Evolutionary conservation across 2,329 filamentous ascomycete species (phyloP).

Genomic region (Paracamarosporium sp.): DNA sequence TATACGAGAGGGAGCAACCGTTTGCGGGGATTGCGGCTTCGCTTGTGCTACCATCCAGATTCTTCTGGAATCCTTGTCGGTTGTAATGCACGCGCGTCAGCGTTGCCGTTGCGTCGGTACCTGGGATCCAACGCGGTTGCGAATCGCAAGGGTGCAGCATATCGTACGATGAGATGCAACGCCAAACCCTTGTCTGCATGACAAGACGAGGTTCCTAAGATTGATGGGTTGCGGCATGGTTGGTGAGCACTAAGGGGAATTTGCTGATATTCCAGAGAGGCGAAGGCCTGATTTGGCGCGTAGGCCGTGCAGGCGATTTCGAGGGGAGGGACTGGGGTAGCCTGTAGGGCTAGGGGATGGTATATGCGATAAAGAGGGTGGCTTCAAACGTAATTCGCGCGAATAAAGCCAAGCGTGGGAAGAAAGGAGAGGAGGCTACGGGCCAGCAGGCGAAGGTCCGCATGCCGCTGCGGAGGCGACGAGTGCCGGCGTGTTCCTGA

Average conservation of each 20-base stretch:
- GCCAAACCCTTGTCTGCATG: background rate
- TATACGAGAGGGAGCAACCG: background rate
- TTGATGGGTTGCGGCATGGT: background rate
- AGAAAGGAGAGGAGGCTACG: background rate
- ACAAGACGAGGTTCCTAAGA: background rate
- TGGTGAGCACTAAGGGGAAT: background rate
- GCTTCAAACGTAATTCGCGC: conserved; percentile 1
- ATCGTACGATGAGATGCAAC: background rate
- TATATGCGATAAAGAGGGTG: background rate
- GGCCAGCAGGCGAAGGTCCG: background rate
- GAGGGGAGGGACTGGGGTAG: background rate
- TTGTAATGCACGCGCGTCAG: background rate
- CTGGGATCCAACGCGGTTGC: background rate
- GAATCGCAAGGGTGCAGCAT: background rate
- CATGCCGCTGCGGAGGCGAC: background rate
- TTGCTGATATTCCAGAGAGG: background rate
- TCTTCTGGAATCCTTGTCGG: conserved; percentile 5
- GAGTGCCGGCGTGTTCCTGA: background rate
- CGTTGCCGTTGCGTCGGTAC: conserved; percentile 3
- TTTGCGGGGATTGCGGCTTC: background rate
- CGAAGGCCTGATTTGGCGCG: conserved; percentile 1
- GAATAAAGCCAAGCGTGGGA: background rate
- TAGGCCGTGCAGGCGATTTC: background rate
- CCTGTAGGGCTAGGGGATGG: background rate
- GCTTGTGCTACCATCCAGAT: conserved; percentile 8